Base-by-base conservation (phyloP, 192 early-diverging fungal genomes). In the Entomortierella chlamydospora region DNA sequence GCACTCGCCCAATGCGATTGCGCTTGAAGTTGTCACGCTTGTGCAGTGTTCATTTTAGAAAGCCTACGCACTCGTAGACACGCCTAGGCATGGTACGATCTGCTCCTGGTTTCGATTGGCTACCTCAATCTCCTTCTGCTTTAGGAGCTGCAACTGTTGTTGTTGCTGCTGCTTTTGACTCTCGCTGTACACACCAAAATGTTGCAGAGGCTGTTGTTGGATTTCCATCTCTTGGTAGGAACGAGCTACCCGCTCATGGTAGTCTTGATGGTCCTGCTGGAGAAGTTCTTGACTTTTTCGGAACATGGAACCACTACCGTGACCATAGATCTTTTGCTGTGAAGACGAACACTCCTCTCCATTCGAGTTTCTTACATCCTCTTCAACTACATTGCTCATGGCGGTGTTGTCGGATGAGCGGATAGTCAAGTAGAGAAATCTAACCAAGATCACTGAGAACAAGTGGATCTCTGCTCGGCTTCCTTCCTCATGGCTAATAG, bases 161-260 rank as follows among this genome's bases (percentile, higher is more conserved):
- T 56, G 39, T 20, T n/a, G 37, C 26, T 61, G 50, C 39, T 72
- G 61, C n/a, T 52, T 42, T 60, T 65, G 62, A 1, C 31, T 47
- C 41, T 53, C 60, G 15, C 30, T 57, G 65, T 63, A 62, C 8
- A 68, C 60, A 20, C 73, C 73, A 57, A 76, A 76, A 39, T 69
- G 73, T 56, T 78, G 73, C 1, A 45, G 13, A 10, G 52, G 67
- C 3, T 17, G 54, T 20, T 66, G 29, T 31, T 56, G 62, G 57
- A 70, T 53, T 29, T 79, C 76, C 76, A 79, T 70, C 68, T 70
- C 62, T 54, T 79, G 62, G 34, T 70, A 79, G 12, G 57, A 33
- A 15, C 25, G 57, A 11, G 43, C 67, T 39, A 70, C 37, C 5
- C 31, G 51, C 1, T 49, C 6, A 22, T 70, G 45, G 37, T 79